Evolutionary conservation across 208 protist species (phyloP).

Genomic region (Crithidia acanthocephali): DNA sequence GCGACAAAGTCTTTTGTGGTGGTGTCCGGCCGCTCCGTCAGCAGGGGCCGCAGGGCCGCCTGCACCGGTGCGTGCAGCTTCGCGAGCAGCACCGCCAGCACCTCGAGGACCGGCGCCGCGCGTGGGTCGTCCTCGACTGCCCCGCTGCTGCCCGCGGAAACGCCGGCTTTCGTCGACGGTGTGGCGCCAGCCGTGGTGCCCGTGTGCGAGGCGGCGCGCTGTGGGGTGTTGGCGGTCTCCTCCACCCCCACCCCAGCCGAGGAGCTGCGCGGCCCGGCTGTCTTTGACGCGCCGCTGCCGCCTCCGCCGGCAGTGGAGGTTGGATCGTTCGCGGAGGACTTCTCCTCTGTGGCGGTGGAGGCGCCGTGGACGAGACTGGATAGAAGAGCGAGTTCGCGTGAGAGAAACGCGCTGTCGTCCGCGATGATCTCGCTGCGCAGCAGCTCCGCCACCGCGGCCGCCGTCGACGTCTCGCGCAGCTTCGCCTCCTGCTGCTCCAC

Average conservation of each 20-base stretch:
- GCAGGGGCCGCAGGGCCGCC: conserved; percentile 19
- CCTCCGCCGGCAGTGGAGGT: background rate
- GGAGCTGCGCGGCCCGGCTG: background rate
- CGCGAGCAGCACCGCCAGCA: conserved; percentile 19
- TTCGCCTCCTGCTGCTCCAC: conserved; percentile 30
- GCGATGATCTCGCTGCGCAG: conserved; percentile 29
- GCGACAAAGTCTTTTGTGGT: conserved; percentile 43
- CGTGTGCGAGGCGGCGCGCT: background rate
- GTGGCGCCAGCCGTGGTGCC: too few relatives aligned
- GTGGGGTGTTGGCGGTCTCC: background rate
- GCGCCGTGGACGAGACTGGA: conserved; percentile 18
- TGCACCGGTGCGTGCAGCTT: conserved; percentile 27
- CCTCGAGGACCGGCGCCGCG: conserved; percentile 22
- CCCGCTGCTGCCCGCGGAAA: too few relatives aligned
- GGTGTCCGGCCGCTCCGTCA: conserved; percentile 22
- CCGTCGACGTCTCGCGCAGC: conserved; percentile 20
- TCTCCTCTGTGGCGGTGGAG: background rate
- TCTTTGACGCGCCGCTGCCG: background rate
- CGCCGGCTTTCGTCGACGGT: too few relatives aligned
- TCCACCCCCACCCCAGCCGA: background rate
- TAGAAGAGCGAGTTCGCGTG: conserved; percentile 27
- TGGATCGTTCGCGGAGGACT: background rate
- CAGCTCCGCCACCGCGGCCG: conserved; percentile 29
- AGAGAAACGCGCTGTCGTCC: conserved; percentile 26
- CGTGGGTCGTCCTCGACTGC: conserved; percentile 16